Percentiles rank a stretch among this genome's conserved stretches.
These are phyloP conservation scores for Lactarius quietus DNA, from an alignment of 768 basidiomycete genomes.

Conservation along the genomic window DNA sequence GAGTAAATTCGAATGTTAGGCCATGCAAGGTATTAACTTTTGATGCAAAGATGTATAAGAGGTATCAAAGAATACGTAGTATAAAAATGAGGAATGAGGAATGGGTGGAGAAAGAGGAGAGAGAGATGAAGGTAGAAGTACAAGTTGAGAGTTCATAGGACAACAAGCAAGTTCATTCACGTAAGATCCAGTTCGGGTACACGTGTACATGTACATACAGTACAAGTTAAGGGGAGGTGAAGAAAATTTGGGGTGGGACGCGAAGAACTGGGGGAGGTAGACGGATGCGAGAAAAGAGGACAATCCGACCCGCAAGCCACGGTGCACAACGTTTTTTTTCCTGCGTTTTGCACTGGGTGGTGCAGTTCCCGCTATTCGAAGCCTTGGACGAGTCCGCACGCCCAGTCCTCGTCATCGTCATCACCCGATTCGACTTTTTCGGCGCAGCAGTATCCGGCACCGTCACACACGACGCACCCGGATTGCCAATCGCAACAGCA, in stretches of 20 bases:
- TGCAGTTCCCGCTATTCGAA: constrained; percentile 19
- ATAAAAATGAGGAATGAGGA: not conserved
- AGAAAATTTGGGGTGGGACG: not conserved
- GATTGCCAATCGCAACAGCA: not conserved
- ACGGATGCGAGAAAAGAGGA: not conserved
- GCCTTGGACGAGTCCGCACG: constrained; percentile 17
- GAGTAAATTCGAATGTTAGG: not conserved
- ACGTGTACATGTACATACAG: not conserved
- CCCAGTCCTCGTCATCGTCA: constrained; percentile 10
- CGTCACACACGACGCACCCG: not conserved
- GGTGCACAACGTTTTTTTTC: too few relatives aligned
- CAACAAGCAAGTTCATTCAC: not conserved
- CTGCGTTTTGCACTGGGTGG: constrained; percentile 6
- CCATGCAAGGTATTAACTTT: not conserved
- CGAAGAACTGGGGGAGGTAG: not conserved
- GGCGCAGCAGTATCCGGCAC: too few relatives aligned
- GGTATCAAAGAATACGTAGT: not conserved
- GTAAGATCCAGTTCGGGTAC: too few relatives aligned
- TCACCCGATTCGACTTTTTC: not conserved
- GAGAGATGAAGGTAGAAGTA: not conserved
- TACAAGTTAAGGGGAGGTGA: not conserved
- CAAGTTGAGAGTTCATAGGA: not conserved
- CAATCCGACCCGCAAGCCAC: too few relatives aligned
- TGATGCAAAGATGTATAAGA: not conserved
- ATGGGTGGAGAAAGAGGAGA: not conserved